These are phyloP conservation scores for Harringtonia aguacate DNA, from an alignment of 2,329 filamentous ascomycete species.

Conservation along the genomic window DNA sequence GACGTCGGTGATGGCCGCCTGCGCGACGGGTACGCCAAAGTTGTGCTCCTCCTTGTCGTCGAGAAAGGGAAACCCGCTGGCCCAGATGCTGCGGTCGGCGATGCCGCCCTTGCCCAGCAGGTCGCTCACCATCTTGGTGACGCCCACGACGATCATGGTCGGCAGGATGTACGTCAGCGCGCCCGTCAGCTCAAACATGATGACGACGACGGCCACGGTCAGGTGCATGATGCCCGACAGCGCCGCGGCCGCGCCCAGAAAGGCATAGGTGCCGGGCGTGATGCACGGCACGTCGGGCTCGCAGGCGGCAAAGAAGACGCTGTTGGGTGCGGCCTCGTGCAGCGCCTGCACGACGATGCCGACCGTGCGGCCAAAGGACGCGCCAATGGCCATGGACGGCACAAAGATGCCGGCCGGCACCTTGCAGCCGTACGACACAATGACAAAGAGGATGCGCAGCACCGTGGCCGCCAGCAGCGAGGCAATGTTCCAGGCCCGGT, in stretches of 20 bases:
- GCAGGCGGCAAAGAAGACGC: conserved; percentile 79
- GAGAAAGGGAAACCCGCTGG: conserved; percentile 92
- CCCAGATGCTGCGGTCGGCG: conserved; percentile 97
- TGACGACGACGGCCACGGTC: conserved; percentile 91
- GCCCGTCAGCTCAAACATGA: conserved; percentile 99
- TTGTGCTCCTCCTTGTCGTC: conserved; percentile 97
- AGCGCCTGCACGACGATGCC: conserved; percentile 88
- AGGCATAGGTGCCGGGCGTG: conserved; percentile 93
- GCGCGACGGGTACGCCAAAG: conserved; percentile 86
- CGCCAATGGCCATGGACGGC: conserved; percentile 94
- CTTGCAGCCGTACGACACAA: conserved; percentile 95
- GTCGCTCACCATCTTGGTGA: conserved; percentile 88
- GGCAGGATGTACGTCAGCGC: conserved; percentile 93
- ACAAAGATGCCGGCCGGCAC: conserved; percentile 97
- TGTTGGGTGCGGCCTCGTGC: conserved; percentile 72
- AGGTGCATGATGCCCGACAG: conserved; percentile 97
- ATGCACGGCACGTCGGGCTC: conserved; percentile 90
- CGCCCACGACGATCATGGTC: conserved; percentile 97
- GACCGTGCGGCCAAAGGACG: conserved; percentile 86
- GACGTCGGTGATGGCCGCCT: conserved; percentile 74
- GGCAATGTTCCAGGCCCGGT: conserved; percentile 66
- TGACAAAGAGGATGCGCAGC: conserved; percentile 73
- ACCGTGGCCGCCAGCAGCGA: conserved; percentile 72
- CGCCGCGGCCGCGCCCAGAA: conserved; percentile 83
- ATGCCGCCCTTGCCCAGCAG: conserved; percentile 93